Evolutionary conservation across 257 asterid species (phyloP), one percentile per base, ranked within the genome.

Genomic region (Perilla frutescens): DNA sequence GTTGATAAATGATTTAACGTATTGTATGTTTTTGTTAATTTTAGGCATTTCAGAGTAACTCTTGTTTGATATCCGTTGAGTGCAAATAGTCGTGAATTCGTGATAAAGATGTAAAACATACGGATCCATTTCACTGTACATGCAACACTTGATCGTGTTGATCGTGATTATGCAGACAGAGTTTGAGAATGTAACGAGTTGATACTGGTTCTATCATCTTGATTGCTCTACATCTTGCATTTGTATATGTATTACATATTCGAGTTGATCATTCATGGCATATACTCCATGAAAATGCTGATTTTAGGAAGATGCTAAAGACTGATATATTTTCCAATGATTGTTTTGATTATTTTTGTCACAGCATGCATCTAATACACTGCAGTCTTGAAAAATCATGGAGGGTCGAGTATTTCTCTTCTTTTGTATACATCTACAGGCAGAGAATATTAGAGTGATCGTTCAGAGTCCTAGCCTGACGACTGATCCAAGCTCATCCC

Each of bases 61-160:
- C 64, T 34, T 59, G 49, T 40, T 51, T 70, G 26, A 32, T 63
- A 41, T 49, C 11, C 39, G 58, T 59, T 40, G 65, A 44, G 68
- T 66, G 69, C 50, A 32, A 37, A 68, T 58, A 67, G 74, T 44
- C 36, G 41, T 9, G 71, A 76, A 67, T 71, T 44, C 36, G 41
- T 9, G 71, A 76, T 67, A 54, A n/a, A 57, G 75, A 76, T 72
- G 80, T 66, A 71, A 15, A 69, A 48, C 67, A 13, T 26, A 41
- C 76, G 9, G 9, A 8, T 72, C 20, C 12, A 26, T 73, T 66
- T 70, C 48, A 6, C 20, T 79, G 79, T 82, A 70, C 71, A 66
- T 80, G 68, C 36, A 36, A 70, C 56, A 59, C 62, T 44, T 61
- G 69, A 15, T 72, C 44, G 45, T 13, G 37, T 34, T 34, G 37